Evolutionary conservation across 2,329 filamentous ascomycete genomes (phyloP).

Genomic region (Cladophialophora immunda): DNA sequence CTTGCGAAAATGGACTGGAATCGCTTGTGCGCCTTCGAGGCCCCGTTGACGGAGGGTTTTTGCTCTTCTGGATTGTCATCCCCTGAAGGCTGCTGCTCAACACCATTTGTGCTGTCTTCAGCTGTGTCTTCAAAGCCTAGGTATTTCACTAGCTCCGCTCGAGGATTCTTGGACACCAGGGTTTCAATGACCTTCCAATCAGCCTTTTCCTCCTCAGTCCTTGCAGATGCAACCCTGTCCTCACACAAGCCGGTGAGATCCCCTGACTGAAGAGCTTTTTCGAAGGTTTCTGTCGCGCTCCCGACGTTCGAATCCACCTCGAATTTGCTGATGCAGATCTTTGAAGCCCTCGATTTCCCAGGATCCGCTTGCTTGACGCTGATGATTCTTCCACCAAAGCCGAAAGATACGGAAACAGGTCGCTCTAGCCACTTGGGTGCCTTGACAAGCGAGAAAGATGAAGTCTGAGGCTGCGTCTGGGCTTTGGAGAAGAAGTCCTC

Average conservation of each 20-base stretch:
- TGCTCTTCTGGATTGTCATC: slow-evolving; percentile 48
- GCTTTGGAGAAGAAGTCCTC: slow-evolving; percentile 97
- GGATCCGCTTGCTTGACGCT: slow-evolving; percentile 68
- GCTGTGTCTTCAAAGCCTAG: slow-evolving; percentile 79
- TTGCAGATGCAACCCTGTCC: slow-evolving; percentile 75
- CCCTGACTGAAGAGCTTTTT: slow-evolving; percentile 79
- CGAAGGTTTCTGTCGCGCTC: slow-evolving; percentile 85
- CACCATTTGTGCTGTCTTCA: slow-evolving; percentile 57
- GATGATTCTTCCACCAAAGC: slow-evolving; percentile 94
- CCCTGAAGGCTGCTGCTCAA: slow-evolving; percentile 35
- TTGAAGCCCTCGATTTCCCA: slow-evolving; percentile 73
- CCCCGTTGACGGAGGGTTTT: slow-evolving; percentile 56
- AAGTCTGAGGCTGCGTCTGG: slow-evolving; percentile 87
- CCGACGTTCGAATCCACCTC: slow-evolving; percentile 86
- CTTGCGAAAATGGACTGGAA: slow-evolving; percentile 83
- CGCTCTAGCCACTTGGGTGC: slow-evolving; percentile 91
- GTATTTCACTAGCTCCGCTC: slow-evolving; percentile 84
- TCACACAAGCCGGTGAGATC: slow-evolving; percentile 82
- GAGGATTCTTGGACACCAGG: slow-evolving; percentile 82
- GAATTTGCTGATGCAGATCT: slow-evolving; percentile 85
- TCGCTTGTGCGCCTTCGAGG: slow-evolving; percentile 66
- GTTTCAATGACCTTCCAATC: slow-evolving; percentile 97
- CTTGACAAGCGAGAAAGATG: slow-evolving; percentile 84
- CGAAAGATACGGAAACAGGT: slow-evolving; percentile 87
- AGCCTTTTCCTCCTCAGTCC: slow-evolving; percentile 88